Evolutionary conservation across 495 filamentous ascomycete species (phyloP), one percentile per base, ranked within the genome.

Genomic region (Hamigera avellanea): DNA sequence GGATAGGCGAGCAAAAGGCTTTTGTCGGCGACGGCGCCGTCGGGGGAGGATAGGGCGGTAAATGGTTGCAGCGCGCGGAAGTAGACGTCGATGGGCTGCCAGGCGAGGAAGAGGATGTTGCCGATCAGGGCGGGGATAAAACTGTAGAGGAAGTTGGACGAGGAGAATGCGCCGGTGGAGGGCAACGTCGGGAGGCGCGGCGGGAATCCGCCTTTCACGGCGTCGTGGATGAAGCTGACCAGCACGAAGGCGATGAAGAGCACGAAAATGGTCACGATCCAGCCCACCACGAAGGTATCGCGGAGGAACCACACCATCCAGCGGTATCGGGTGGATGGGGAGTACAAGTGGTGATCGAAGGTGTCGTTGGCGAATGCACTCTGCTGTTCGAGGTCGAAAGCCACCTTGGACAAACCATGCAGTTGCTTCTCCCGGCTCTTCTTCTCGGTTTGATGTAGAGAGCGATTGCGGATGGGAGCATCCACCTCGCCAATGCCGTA

Each of bases 121-220:
- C 81, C 87, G 12, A 93, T 65, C 1, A 86, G 39, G 1, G 78
- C 75, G 0, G 87, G 87, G 35, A 95, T 43, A 53, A 95, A 91
- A 53, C 76, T 79, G 66, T 84, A 94, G 34, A 93, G 59, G 63
- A 95, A 94, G 57, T 93, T 81, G 32, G 86, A 83, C 2, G 83
- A 61, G 4, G 84, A 91, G 52, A 88, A 95, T 23, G 80, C 84
- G 23, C 61, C 63, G 0, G 59, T 46, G 9, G 67, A 70, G 6
- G 83, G 78, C 1, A 67, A 62, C 0, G 81, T 73, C 4, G 63
- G 59, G 2, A 93, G 56, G 15, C 62, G 57, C 9, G 87, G 86
- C 10, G 66, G 57, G 58, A 93, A 95, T 17, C 86, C 87, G 8
- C 61, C 53, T 17, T 64, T 49, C 29, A 85, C 62, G 6, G 73